Base-by-base conservation (phyloP, 352 stramenopile genomes). In the Thalassiosira livingstoniorum region DNA sequence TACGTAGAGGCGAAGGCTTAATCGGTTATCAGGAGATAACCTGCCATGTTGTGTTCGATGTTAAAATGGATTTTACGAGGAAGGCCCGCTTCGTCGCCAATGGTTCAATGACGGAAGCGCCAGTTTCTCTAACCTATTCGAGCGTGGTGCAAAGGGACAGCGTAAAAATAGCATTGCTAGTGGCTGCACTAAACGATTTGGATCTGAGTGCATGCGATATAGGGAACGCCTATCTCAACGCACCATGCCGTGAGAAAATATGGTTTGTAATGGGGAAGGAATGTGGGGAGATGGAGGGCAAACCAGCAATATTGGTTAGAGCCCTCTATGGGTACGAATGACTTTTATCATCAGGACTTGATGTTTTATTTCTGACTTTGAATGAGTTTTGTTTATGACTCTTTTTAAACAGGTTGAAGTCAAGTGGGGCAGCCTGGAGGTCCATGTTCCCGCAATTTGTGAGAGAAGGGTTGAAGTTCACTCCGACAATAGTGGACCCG, bases 151-250 rank as follows among this genome's bases (percentile, higher is more conserved):
- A 64, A 23, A 7, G 83, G 13, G 82, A 92, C 4, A 89, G 73
- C 15, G 85, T 89, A 0, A 51, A 79, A 61, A 75, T 92, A 55
- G 66, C 74, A 0, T 85, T 93, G 1, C 47, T 78, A 3, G 32
- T 85, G 34, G 88, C 88, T 18, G 85, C 83, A 29, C 42, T 93
- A 15, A 91, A 93, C 35, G 80, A 75, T 18, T 67, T 90, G 21
- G 69, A 90, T 11, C 45, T 92, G 7, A 66, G 78, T 21, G 27
- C 74, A 5, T 62, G 51, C 45, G 87, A 90, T 35, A 85, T 91
- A 27, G 57, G 68, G 31, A 90, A 90, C 71, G 83, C 83, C 4
- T 92, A 91, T 39, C 29, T 92, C 1, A 90, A 86, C 61, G 86
- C 86, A 15, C 57, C 57, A 58, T 77, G 42, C 37, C 42, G 45